Evolutionary conservation across 306 rosid species (phyloP), one percentile per base, ranked within the genome.

Genomic region (Amphicarpaea edgeworthii): DNA sequence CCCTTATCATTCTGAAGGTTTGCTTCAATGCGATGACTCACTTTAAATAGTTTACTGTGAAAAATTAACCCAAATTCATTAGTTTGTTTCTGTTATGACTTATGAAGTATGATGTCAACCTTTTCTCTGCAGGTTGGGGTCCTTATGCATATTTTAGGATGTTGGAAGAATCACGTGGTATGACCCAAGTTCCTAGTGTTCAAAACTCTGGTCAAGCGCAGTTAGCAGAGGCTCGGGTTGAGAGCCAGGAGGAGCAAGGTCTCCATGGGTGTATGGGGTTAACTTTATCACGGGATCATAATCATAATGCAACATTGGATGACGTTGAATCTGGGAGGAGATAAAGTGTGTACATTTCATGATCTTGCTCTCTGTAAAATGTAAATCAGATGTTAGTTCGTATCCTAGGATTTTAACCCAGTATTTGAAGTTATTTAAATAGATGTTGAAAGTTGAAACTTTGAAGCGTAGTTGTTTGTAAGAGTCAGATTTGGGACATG

Each of bases 1-100:
- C 21, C 98, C 98, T 21, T 87, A 93, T 87, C 93, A 89, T 63
- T 66, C 70, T 21, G 83, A 93, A 88, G 97, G 98, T 93, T 89
- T 78, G 81, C 75, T 75, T 78, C 73, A 1, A 38, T 8, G 32
- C 75, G 59, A 46, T 42, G 32, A 34, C 21, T 54, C 43, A 12
- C 47, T 21, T 54, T 12, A 20, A 61, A 60, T 46, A 61, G n/a
- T 24, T 43, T 54, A 6, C 14, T 1, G 34, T 68, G 0, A 62
- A 60, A 51, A 55, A 37, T 46, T 40, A 24, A 21, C 16, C 73
- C 47, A 68, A 61, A 23, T 19, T 51, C 49, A 41, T 41, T 40
- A 21, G 34, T 64, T 26, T 70, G 34, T 46, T 8, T 37, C 67
- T n/a, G n/a, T n/a, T n/a, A n/a, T n/a, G n/a, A n/a, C 32, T 66